Percentiles rank a stretch among this genome's conserved stretches.
These are phyloP conservation scores for Forsythia viridissima DNA, from an alignment of 257 asterid genomes.

Conservation along the genomic window DNA sequence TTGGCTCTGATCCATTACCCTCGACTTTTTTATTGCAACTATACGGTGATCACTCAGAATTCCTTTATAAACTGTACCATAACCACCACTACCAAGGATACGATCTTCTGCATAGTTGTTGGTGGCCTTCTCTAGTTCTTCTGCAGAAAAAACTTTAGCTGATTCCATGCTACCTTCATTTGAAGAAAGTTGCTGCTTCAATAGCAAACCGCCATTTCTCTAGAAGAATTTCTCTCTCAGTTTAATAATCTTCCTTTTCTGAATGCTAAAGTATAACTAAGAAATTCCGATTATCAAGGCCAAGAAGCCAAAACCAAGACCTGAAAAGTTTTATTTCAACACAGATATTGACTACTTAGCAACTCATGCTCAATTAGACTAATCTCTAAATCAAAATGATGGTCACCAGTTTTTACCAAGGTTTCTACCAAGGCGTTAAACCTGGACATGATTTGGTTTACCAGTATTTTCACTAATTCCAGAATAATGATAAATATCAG, in stretches of 20 bases:
- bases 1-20: conserved; percentile 55
- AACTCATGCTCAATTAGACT: not conserved
- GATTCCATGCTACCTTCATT: conserved; percentile 46
- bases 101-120: conserved; percentile 53
- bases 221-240: conserved; percentile 64
- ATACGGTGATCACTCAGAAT: conserved; percentile 43
- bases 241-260: conserved; percentile 43
- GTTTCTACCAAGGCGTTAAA: not conserved
- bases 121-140: conserved; percentile 59
- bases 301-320: conserved; percentile 62
- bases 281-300: conserved; percentile 44
- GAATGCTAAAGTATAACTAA: conserved; percentile 54
- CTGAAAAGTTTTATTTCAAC: conserved; percentile 30
- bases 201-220: conserved; percentile 69
- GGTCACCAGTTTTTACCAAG: too few relatives aligned
- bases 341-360: not conserved
- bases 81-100: conserved; percentile 74
- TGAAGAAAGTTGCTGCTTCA: conserved; percentile 59
- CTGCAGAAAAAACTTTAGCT: conserved; percentile 55
- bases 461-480: too few relatives aligned
- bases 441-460: not conserved
- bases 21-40: conserved; percentile 72
- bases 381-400: not conserved
- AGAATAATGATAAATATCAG: not conserved
- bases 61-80: conserved; percentile 73